A percentile compares a stretch with the other conserved stretches of the same genome.
These are phyloP conservation scores for Teratosphaeria epicoccoides DNA, from an alignment of 2,329 filamentous ascomycete genomes.

Conservation along the genomic window DNA sequence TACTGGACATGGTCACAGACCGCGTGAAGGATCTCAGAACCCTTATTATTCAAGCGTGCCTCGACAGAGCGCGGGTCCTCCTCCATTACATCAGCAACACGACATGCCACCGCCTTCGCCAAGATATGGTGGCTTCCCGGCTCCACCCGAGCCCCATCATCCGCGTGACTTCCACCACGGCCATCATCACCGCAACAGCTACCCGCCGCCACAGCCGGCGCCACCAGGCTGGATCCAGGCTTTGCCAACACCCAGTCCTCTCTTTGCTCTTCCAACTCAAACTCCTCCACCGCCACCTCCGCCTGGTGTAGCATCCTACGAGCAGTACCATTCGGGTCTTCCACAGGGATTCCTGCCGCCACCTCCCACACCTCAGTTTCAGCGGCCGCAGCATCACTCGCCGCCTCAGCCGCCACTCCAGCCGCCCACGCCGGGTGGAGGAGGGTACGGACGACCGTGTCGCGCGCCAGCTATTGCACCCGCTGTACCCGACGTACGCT, in stretches of 20 bases:
- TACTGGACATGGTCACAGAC: not conserved
- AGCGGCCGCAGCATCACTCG: not conserved
- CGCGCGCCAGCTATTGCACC: conserved; percentile 20
- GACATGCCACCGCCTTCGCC: not conserved
- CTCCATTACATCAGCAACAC: not conserved
- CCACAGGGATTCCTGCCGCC: conserved; percentile 2
- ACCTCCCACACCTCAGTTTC: conserved; percentile 3
- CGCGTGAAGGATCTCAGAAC: not conserved
- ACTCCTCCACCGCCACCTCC: conserved; percentile 6
- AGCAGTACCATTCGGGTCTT: conserved; percentile 1
- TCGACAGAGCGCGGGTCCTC: not conserved
- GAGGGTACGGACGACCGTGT: conserved; percentile 7
- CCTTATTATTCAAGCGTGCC: not conserved
- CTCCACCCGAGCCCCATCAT: not conserved
- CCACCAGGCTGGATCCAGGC: conserved; percentile 4
- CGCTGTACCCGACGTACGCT: conserved; percentile 12
- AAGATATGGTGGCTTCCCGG: not conserved
- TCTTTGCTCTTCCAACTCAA: conserved; percentile 9
- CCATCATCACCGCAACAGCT: conserved; percentile 9
- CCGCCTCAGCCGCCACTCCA: not conserved
- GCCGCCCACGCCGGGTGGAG: not conserved
- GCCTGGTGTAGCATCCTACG: conserved; percentile 5
- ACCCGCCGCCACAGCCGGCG: conserved; percentile 3
- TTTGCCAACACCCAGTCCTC: conserved; percentile 5
- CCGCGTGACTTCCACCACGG: not conserved